These are phyloP conservation scores for Cladophialophora bantiana DNA, from an alignment of 2,329 filamentous ascomycete species.

Conservation along the genomic window DNA sequence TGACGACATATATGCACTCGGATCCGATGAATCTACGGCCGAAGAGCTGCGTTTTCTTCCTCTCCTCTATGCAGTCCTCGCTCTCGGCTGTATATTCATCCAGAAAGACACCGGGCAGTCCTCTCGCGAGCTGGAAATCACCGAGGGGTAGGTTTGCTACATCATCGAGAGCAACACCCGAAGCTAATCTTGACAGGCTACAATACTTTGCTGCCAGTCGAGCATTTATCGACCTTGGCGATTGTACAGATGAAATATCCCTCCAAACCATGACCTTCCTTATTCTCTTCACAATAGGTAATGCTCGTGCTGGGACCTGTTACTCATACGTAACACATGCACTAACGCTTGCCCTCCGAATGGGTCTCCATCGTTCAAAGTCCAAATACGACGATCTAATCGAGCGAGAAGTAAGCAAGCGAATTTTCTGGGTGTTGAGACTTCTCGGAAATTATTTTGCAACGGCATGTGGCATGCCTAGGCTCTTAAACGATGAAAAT, in stretches of 20 bases:
- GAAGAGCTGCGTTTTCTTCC: conserved; percentile 12
- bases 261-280: conserved; percentile 18
- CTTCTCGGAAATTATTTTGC: conserved; percentile 14
- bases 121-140: conserved; percentile 7
- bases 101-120: not conserved
- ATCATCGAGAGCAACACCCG: not conserved
- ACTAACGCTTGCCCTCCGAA: conserved; percentile 15
- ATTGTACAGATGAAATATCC: conserved; percentile 4
- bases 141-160: conserved; percentile 14
- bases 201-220: conserved; percentile 19
- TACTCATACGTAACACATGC: conserved; percentile 17
- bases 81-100: conserved; percentile 17
- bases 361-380: conserved; percentile 18
- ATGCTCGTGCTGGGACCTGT: conserved; percentile 11
- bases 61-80: conserved; percentile 18
- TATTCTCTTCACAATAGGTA: conserved; percentile 12
- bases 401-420: conserved; percentile 7
- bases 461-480: conserved; percentile 13
- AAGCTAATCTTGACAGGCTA: conserved; percentile 6
- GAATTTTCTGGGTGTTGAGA: conserved; percentile 17
- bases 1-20: conserved; percentile 7
- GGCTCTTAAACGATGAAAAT: conserved; percentile 12
- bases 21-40: conserved; percentile 2
- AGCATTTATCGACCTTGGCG: conserved; percentile 10
- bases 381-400: conserved; percentile 5